Conservation (phyloP, 2,329 filamentous ascomycete genomes). For the Calonectria naviculata region DNA sequence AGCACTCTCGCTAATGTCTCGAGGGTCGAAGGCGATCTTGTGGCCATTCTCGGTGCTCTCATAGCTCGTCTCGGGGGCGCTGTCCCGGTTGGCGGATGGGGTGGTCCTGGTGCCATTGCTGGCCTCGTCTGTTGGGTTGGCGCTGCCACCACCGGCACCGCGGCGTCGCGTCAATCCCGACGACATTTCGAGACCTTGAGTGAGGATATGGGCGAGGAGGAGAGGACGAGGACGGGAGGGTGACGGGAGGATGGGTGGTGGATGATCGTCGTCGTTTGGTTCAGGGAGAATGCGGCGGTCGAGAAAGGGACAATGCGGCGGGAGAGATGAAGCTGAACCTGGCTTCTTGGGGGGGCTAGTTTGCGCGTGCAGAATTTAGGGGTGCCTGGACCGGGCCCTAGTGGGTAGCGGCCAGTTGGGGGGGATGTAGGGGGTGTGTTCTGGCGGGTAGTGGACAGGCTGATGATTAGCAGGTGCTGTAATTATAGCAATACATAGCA, state of each 20-base stretch:
- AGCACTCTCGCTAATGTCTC: slow-evolving; percentile 96
- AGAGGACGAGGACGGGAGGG: slow-evolving; percentile 17
- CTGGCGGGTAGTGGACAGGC: neutral
- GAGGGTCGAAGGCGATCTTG: slow-evolving; percentile 97
- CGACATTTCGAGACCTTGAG: slow-evolving; percentile 36
- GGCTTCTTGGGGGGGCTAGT: slow-evolving; percentile 31
- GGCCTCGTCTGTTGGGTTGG: slow-evolving; percentile 65
- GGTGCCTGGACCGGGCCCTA: slow-evolving; percentile 36
- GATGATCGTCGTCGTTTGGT: slow-evolving; percentile 22
- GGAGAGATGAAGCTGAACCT: slow-evolving; percentile 38
- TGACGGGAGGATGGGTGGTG: slow-evolving; percentile 23
- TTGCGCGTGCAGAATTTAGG: slow-evolving; percentile 42
- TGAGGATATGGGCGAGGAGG: slow-evolving; percentile 17
- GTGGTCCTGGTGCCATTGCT: slow-evolving; percentile 66
- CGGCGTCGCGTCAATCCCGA: slow-evolving; percentile 73
- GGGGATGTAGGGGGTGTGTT: slow-evolving; percentile 13
- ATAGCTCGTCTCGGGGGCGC: slow-evolving; percentile 82
- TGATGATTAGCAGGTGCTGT: neutral
- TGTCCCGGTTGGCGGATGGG: slow-evolving; percentile 64
- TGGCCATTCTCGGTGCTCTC: slow-evolving; percentile 94
- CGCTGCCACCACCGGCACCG: slow-evolving; percentile 76
- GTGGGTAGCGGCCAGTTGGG: slow-evolving; percentile 24
- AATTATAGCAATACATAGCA: neutral
- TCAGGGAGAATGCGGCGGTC: slow-evolving; percentile 36
- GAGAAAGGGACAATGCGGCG: slow-evolving; percentile 36